phyloP scores from a whole-genome alignment of 495 filamentous ascomycete genomes.

The Lasiosphaeriaceae sp. region DNA sequence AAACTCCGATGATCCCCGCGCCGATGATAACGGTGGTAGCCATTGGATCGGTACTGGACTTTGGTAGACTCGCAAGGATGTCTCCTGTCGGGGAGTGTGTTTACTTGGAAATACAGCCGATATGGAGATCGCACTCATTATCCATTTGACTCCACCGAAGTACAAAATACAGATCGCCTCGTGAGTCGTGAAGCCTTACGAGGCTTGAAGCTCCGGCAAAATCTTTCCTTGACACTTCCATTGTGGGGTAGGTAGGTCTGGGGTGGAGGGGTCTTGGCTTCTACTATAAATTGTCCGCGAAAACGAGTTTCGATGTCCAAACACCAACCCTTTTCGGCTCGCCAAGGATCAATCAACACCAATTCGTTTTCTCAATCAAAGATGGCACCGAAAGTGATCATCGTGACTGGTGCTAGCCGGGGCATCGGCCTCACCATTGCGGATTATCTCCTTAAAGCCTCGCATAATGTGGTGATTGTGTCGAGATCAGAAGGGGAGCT shows the following conservation, averaged over 20 bases:
- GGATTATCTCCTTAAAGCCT: conserved; percentile 62
- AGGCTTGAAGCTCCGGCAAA: neutral
- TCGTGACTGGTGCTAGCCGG: conserved; percentile 66
- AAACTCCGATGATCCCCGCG: conserved; percentile 72
- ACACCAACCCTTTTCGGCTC: neutral
- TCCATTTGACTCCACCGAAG: too few species aligned
- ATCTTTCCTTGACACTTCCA: too few species aligned
- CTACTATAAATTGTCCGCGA: too few species aligned
- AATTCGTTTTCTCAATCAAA: conserved; percentile 4
- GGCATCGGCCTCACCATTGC: conserved; percentile 82
- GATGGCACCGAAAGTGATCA: conserved; percentile 52
- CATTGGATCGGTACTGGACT: conserved; percentile 13
- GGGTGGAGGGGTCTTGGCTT: too few species aligned
- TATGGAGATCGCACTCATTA: too few species aligned
- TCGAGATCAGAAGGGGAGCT: conserved; percentile 67
- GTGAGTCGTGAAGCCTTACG: too few species aligned
- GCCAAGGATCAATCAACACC: neutral
- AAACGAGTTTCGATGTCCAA: neutral
- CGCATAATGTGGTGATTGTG: conserved; percentile 70
- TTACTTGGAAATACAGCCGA: too few species aligned
- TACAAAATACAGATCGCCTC: too few species aligned
- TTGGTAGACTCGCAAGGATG: too few species aligned
- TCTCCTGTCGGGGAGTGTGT: too few species aligned
- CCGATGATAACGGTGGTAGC: conserved; percentile 66
- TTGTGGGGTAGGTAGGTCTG: neutral